These are phyloP conservation scores for Plantago major DNA, from an alignment of 257 asterid genomes.

Conservation along the genomic window DNA sequence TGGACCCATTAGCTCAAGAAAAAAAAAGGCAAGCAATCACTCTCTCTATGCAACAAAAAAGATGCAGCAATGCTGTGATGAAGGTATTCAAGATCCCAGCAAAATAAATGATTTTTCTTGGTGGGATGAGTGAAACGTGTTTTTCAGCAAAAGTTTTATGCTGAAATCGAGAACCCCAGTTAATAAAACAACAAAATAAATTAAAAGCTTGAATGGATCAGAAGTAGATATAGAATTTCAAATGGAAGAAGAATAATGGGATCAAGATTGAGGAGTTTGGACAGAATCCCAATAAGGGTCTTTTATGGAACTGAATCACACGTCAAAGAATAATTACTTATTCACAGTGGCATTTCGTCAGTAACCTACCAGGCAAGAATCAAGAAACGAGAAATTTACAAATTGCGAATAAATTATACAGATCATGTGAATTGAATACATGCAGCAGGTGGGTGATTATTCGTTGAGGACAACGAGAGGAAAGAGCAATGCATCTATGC, in stretches of 20 bases:
- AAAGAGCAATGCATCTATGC: slow-evolving; percentile 17
- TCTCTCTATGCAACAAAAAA: too few species aligned
- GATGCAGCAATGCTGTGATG: background rate
- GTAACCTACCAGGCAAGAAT: slow-evolving; percentile 9
- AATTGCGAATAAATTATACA: slow-evolving; percentile 16
- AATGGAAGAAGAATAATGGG: slow-evolving; percentile 19
- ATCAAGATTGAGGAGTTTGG: slow-evolving; percentile 18
- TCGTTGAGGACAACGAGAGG: slow-evolving; percentile 25
- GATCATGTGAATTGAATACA: slow-evolving; percentile 10
- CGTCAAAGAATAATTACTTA: slow-evolving; percentile 4
- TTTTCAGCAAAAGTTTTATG: too few species aligned
- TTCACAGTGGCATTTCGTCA: background rate
- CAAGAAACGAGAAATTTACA: slow-evolving; percentile 16
- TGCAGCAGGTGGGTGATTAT: slow-evolving; percentile 10
- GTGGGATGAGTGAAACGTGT: background rate
- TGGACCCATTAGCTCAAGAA: slow-evolving; percentile 36
- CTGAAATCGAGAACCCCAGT: background rate
- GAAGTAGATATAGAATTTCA: slow-evolving; percentile 5
- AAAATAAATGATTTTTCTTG: background rate
- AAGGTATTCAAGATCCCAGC: background rate
- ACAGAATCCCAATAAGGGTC: slow-evolving; percentile 14
- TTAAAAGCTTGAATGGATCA: slow-evolving; percentile 12
- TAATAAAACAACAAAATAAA: background rate
- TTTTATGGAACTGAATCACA: slow-evolving; percentile 2
- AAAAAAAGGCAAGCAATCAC: background rate